Conservation (phyloP, 192 early-diverging fungal species). For the Funneliformis mosseae region DNA sequence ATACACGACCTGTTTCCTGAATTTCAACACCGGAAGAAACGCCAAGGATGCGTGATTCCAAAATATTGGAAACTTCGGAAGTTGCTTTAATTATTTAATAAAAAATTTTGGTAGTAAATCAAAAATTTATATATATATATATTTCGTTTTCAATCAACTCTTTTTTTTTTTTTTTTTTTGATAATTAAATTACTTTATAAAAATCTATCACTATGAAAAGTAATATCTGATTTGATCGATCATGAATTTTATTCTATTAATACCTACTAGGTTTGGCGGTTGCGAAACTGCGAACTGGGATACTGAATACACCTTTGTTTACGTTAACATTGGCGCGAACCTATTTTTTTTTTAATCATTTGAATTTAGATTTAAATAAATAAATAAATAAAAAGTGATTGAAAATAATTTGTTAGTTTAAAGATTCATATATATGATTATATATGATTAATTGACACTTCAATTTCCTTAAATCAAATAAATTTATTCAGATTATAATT, state of each 20-base stretch:
- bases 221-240: background rate
- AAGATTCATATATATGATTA: too few relatives aligned
- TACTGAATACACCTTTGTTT: slow-evolving; percentile 13
- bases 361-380: background rate
- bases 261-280: slow-evolving; percentile 40
- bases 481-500: too few relatives aligned
- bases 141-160: background rate
- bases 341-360: slow-evolving; percentile 19
- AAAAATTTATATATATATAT: background rate
- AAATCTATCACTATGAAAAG: too few relatives aligned
- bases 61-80: slow-evolving; percentile 96
- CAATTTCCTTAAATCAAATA: too few relatives aligned
- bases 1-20: slow-evolving; percentile 97
- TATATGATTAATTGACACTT: too few relatives aligned
- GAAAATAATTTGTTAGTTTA: too few relatives aligned
- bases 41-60: slow-evolving; percentile 96
- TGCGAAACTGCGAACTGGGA: slow-evolving; percentile 37
- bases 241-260: background rate
- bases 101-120: background rate
- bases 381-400: too few relatives aligned
- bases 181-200: background rate
- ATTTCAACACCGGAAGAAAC: slow-evolving; percentile 82
- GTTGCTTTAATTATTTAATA: slow-evolving; percentile 54
- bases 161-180: background rate
- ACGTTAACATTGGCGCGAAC: slow-evolving; percentile 37